Conservation (phyloP, 371 early-diverging fungal species). For the Mortierella sp. region DNA sequence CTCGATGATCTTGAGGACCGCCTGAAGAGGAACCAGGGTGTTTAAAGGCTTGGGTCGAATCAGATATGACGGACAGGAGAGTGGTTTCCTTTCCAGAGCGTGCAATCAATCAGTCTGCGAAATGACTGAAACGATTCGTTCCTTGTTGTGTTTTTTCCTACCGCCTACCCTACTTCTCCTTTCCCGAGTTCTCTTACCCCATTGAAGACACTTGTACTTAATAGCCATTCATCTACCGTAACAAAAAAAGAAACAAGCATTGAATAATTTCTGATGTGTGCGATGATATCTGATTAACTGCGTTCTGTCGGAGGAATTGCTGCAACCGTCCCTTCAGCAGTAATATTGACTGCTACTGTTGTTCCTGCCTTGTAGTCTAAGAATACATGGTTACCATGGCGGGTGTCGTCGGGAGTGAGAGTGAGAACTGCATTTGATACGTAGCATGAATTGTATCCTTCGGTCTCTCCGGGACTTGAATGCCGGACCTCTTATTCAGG, state of each 20-base stretch:
- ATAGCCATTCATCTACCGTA: background rate
- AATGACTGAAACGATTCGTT: background rate
- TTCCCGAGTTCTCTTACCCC: background rate
- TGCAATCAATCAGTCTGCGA: background rate
- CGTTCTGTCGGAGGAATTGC: background rate
- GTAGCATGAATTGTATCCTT: too few relatives aligned
- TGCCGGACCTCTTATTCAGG: background rate
- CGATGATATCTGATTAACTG: background rate
- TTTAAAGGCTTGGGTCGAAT: background rate
- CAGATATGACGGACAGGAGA: background rate
- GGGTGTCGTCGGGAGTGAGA: background rate
- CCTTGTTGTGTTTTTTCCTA: background rate
- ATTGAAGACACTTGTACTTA: background rate
- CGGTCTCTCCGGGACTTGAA: too few relatives aligned
- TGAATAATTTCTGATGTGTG: too few relatives aligned
- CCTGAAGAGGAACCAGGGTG: constrained; percentile 42
- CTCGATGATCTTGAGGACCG: constrained; percentile 59
- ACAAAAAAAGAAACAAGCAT: background rate
- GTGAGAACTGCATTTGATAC: background rate
- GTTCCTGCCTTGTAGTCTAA: background rate
- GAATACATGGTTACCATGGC: background rate
- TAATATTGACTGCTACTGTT: background rate
- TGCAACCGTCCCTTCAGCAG: background rate
- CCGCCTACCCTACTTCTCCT: background rate
- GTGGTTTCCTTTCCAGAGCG: background rate